These are phyloP conservation scores for Nakazawaea anatomiae DNA, from an alignment of 805 yeast genomes.

Conservation along the genomic window DNA sequence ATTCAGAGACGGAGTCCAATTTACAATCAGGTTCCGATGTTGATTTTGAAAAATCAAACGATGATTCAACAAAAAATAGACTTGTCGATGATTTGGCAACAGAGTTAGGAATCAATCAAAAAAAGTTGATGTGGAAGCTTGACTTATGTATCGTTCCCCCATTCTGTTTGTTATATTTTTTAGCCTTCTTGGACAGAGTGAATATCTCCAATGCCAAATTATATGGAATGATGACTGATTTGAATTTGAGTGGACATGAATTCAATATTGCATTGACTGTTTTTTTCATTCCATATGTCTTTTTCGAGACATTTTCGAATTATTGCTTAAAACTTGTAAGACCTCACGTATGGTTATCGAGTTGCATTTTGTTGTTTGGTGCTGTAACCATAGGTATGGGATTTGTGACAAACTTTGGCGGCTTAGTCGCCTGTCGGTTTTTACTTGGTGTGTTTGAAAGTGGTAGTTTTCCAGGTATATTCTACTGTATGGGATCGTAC, in stretches of 20 bases:
- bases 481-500: constrained; percentile 35
- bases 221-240: constrained; percentile 56
- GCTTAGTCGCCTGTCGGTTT: constrained; percentile 34
- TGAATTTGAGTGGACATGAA: constrained; percentile 45
- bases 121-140: constrained; percentile 53
- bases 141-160: constrained; percentile 71
- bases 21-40: background rate
- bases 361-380: constrained; percentile 33
- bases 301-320: constrained; percentile 25
- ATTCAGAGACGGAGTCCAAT: too few relatives aligned
- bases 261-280: constrained; percentile 52
- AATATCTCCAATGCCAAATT: constrained; percentile 78
- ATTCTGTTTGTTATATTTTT: constrained; percentile 67
- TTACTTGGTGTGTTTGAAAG: constrained; percentile 38
- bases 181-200: constrained; percentile 76
- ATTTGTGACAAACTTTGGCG: constrained; percentile 31
- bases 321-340: constrained; percentile 29
- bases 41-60: background rate
- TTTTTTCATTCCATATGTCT: constrained; percentile 31
- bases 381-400: constrained; percentile 38
- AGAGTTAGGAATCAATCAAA: constrained; percentile 46
- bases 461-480: constrained; percentile 39
- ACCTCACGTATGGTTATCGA: constrained; percentile 37
- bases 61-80: constrained; percentile 1
- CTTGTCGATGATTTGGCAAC: constrained; percentile 31